These are phyloP conservation scores for Protostelium mycophagum DNA, from an alignment of 78 protist genomes.

Conservation along the genomic window DNA sequence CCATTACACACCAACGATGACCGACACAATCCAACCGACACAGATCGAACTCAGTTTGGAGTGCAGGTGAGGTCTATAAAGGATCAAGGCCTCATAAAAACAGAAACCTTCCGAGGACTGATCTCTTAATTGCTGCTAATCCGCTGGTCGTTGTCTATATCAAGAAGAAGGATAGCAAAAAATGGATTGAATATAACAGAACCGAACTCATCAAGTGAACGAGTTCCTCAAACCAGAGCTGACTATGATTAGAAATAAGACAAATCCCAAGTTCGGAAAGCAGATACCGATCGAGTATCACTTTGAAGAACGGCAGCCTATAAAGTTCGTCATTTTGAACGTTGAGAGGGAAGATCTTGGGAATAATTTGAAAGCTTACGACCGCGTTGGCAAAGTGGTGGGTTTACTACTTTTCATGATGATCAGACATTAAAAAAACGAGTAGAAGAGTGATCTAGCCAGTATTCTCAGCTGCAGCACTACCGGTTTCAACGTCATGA, in stretches of 20 bases:
- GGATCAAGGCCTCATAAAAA: no score
- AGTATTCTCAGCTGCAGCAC: neutral
- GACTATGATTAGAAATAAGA: neutral
- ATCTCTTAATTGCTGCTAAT: no score
- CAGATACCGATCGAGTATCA: neutral
- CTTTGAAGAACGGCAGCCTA: neutral
- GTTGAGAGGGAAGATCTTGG: neutral
- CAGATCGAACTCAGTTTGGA: no score
- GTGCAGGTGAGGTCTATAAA: no score
- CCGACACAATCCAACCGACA: no score
- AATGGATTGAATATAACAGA: neutral
- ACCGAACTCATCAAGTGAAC: neutral
- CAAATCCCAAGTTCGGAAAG: neutral
- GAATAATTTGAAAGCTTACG: neutral
- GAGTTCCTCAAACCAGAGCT: neutral
- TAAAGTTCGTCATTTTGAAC: neutral
- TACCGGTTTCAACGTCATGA: neutral
- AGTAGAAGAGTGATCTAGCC: neutral
- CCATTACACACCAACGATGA: no score
- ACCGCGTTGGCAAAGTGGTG: neutral
- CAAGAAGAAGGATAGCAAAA: no score
- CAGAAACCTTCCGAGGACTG: no score
- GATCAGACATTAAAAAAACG: no score
- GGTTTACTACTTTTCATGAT: no score
- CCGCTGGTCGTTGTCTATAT: no score